Evolutionary conservation across 2,329 filamentous ascomycete species (phyloP), one percentile per base, ranked within the genome.

Genomic region (Stagonosporopsis rhizophila): DNA sequence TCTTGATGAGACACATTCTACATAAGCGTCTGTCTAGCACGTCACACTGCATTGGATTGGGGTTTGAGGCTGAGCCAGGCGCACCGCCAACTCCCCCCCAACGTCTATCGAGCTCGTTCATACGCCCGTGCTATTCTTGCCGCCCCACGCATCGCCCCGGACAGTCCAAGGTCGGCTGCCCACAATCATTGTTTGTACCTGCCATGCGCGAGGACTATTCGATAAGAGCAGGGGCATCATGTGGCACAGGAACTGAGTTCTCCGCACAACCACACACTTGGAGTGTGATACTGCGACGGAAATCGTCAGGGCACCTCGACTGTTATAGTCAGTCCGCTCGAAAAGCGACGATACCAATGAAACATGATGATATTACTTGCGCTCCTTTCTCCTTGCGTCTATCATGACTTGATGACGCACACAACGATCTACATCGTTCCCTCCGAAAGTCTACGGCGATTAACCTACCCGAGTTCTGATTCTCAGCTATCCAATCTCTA

Each of bases 341-440:
- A 9, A 50, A 11, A 34, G 38, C 38, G 35, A 52, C 42, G 49
- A 56, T 60, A 58, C 37, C 39, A 57, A 52, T 50, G 53, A 57
- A 49, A 49, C 20, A 20, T 30, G 14, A 42, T 51, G 35, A 51
- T 17, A 23, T n/a, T 14, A 27, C 39, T 37, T 32, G 44, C 34
- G 20, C 28, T 22, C 6, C 15, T 22, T 20, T 27, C 19, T 15
- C 8, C 30, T 6, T 17, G 8, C 30, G 4, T 27, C 37, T 14
- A 32, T 27, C 20, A 39, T 40, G 12, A 32, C n/a, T 19, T 6
- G 37, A 39, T 25, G 20, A 25, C 5, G 32, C 27, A 17, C n/a
- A 19, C 19, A 32, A 12, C 22, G 20, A 25, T 12, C 14, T 35
- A 27, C 27, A 20, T 28, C 30, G 22, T 25, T 11, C 42, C 6